Conservation (phyloP, 805 yeast species). For the Pichia kluyveri region DNA sequence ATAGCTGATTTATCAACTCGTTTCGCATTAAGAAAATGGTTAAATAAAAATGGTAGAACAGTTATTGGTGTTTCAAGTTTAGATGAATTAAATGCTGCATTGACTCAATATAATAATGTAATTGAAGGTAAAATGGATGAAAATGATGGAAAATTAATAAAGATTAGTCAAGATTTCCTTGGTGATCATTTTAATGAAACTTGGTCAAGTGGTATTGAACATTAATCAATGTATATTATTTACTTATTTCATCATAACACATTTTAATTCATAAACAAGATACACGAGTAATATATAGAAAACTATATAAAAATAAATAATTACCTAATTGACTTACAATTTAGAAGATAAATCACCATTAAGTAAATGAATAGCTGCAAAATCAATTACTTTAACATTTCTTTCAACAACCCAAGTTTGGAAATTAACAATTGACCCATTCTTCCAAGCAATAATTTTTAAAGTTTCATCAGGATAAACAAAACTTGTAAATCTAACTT, state of each 20-base stretch:
- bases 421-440: constrained; percentile 59
- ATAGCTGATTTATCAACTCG: constrained; percentile 77
- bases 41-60: constrained; percentile 41
- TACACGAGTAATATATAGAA: background rate
- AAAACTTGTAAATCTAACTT: constrained; percentile 82
- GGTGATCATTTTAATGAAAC: constrained; percentile 54
- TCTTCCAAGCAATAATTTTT: constrained; percentile 76
- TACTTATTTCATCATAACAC: background rate
- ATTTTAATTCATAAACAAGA: background rate
- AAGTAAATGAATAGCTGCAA: constrained; percentile 69
- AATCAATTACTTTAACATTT: constrained; percentile 67
- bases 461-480: constrained; percentile 94
- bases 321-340: constrained; percentile 7
- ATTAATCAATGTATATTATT: constrained; percentile 2
- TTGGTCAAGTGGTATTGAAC: constrained; percentile 41
- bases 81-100: constrained; percentile 55
- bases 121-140: constrained; percentile 26
- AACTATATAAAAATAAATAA: background rate
- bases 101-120: constrained; percentile 46
- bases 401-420: constrained; percentile 78
- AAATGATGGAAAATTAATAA: constrained; percentile 36
- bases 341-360: constrained; percentile 12
- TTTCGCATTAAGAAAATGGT: constrained; percentile 61
- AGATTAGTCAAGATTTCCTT: constrained; percentile 33
- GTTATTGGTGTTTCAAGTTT: constrained; percentile 71